Conservation (phyloP, 768 basidiomycete species). For the Kwoniella bestiolae region DNA sequence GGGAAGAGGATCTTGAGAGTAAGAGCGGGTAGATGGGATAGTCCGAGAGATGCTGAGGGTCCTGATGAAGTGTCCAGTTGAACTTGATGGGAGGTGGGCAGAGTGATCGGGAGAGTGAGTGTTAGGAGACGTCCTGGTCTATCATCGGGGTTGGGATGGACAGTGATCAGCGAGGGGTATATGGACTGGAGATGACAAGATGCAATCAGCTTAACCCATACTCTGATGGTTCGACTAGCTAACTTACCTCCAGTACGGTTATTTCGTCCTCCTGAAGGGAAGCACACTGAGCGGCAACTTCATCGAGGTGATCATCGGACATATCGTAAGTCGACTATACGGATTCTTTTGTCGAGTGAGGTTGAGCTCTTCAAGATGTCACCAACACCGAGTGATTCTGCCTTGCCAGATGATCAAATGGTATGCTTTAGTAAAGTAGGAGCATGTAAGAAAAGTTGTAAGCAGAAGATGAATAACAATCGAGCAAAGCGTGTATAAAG, state of each 20-base stretch:
- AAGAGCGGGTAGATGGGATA: constrained; percentile 43
- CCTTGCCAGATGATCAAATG: no score
- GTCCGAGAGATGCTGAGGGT: constrained; percentile 21
- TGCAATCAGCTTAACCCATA: not conserved
- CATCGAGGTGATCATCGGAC: constrained; percentile 6
- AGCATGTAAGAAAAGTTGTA: no score
- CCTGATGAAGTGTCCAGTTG: constrained; percentile 17
- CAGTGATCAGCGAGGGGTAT: constrained; percentile 26
- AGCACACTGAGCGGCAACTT: constrained; percentile 24
- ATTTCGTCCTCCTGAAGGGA: constrained; percentile 48
- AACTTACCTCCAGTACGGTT: constrained; percentile 47
- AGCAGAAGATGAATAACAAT: not conserved
- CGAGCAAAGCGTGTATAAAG: not conserved
- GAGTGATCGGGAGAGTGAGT: constrained; percentile 32
- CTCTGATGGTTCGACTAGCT: not conserved
- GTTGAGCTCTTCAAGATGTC: no score
- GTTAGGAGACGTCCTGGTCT: constrained; percentile 33
- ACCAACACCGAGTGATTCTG: no score
- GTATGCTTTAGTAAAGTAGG: not conserved
- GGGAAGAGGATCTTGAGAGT: constrained; percentile 32
- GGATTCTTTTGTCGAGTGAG: no score
- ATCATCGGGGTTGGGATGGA: constrained; percentile 23
- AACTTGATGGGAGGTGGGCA: constrained; percentile 14
- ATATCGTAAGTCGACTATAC: not conserved
- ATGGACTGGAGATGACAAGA: constrained; percentile 30